Evolutionary conservation across 78 protist genomes (phyloP), one percentile per base, ranked within the genome.

Genomic region (Capsaspora owczarzaki): DNA sequence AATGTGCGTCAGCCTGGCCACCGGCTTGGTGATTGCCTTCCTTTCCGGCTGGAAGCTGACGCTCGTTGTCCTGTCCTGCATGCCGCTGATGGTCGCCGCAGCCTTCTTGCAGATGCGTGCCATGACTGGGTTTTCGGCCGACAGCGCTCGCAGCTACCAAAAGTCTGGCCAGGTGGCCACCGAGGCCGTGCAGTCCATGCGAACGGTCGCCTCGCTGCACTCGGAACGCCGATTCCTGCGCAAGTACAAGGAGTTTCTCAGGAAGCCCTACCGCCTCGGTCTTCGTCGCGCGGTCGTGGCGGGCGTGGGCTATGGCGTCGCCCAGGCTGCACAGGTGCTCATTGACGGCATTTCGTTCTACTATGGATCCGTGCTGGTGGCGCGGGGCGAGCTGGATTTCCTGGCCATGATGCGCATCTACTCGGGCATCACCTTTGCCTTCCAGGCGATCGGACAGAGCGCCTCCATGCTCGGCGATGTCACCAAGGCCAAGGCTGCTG

Each of bases 311-410:
- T 60, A 84, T 12, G 95, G 95, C 46, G 85, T 86, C 44, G 63
- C 83, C 38, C 77, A 80, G 46, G 85, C 83, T 47, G 78, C 82
- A 16, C 76, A 85, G 20, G 77, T 87, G n/a, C 66, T 84, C 44
- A 79, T 86, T 1, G 88, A 87, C 53, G 92, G 89, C 23, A 37
- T 91, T 10, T 69, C 95, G 44, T 91, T 88, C 72, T 91, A 89
- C 89, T 91, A 86, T 68, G 95, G 95, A 3, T 42, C 85, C 20
- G 44, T 74, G 35, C 71, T 88, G 51, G 87, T 88, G 2, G 61
- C 72, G 0, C 80, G 76, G 25, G 82, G 75, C n/a, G 75, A 80
- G 0, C 69, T 29, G 8, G 25, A 23, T 10, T 6, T 33, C 85
- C 87, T 49, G 72, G 78, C 79, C 84, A 78, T 46, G 89, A 75